A percentile compares a stretch with the other conserved stretches of the same genome.
Conservation (phyloP, 1,284 basidiomycete genomes). For the Tilletia horrida region DNA sequence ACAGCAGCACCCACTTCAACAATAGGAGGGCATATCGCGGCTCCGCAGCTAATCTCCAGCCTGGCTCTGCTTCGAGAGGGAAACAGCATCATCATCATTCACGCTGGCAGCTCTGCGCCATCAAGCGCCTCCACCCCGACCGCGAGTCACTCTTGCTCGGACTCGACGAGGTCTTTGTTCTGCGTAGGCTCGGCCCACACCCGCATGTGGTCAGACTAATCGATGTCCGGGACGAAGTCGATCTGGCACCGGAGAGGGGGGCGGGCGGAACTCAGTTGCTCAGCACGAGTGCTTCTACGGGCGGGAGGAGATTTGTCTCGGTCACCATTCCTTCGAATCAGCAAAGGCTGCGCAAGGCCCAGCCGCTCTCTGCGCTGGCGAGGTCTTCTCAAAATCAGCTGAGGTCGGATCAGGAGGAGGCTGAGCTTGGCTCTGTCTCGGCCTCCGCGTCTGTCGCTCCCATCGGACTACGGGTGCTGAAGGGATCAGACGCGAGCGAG, state of each 20-base stretch:
- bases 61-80: not conserved
- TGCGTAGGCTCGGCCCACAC: slow-evolving; percentile 46
- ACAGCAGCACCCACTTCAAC: slow-evolving; percentile 21
- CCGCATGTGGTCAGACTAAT: slow-evolving; percentile 48
- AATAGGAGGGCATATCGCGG: not conserved
- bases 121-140: slow-evolving; percentile 50
- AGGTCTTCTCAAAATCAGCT: too few relatives aligned
- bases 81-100: not conserved
- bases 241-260: slow-evolving; percentile 17
- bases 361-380: not conserved
- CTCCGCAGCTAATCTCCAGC: too few relatives aligned
- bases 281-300: not conserved
- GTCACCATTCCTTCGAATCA: not conserved
- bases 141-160: slow-evolving; percentile 48
- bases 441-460: not conserved
- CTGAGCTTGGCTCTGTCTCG: not conserved
- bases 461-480: not conserved
- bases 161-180: slow-evolving; percentile 51
- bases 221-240: slow-evolving; percentile 48
- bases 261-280: slow-evolving; percentile 13
- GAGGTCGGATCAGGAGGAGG: too few relatives aligned
- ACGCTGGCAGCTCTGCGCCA: slow-evolving; percentile 48
- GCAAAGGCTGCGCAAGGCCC: too few relatives aligned
- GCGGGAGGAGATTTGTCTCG: not conserved
- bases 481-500: not conserved